Base-by-base conservation (phyloP, 805 yeast species). In the Candida sithepensis region DNA sequence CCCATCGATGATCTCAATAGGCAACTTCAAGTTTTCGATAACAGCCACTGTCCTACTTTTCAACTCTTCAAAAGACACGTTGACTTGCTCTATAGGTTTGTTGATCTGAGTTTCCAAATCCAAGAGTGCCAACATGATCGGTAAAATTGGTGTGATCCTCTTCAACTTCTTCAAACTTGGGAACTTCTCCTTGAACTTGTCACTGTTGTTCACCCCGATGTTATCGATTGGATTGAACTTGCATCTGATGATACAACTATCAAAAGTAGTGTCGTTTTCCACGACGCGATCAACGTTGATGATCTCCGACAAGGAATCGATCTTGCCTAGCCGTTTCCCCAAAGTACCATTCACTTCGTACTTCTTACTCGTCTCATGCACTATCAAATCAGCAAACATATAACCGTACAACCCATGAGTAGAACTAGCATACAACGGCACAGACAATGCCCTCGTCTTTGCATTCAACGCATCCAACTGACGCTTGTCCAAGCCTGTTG, bases 371-470 rank as follows among this genome's bases (percentile, higher is more conserved):
- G 88, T 74, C 28, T 73, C 71, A 65, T 88, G 89, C 41, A 71
- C 63, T 10, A 88, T 77, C 50, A 92, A 72, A 65, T 94, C 99
- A 3, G 82, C 81, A 61, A 91, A 84, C 1, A 88, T 75, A 58
- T 79, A 87, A 1, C 96, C 96, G 63, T 78, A 89, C 60, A 91
- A 69, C 0, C 99, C 99, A 63, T 85, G 85, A 2, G 81, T 60
- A 0, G 83, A 84, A 1, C 87, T 69, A 14, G 78, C 73, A 61
- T 86, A 89, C 26, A 94, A 71, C 3, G 96, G 88, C 18, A 83
- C 75, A 24, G 72, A 70, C 18, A 74, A 67, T 2, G 58, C 43
- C 54, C 97, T 77, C 7, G 91, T 75, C 30, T 75, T 63, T 0
- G 55, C 56, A 59, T 89, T 88, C 39, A 94, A 55, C 4, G 58